Percentiles rank a stretch among this genome's conserved stretches.
Conservation (phyloP, 2,329 filamentous ascomycete genomes). For the Salinomyces thailandicus region DNA sequence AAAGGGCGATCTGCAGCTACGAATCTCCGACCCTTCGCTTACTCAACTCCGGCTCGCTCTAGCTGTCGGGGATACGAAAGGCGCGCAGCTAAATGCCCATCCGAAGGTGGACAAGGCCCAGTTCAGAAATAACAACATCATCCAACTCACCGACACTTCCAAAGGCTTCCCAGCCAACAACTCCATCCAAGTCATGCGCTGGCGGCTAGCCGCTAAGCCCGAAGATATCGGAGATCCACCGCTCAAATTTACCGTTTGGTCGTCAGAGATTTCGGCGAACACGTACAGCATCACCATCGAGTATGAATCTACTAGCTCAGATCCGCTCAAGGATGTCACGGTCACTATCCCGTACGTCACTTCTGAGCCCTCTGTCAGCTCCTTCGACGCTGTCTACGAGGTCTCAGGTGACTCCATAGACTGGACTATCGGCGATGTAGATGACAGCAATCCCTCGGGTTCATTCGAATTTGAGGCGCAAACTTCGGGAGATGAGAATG, state of each 20-base stretch:
- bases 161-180: conserved; percentile 94
- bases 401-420: conserved; percentile 86
- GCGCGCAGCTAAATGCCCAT: conserved; percentile 87
- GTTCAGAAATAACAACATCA: conserved; percentile 71
- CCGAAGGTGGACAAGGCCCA: conserved; percentile 87
- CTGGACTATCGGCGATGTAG: conserved; percentile 82
- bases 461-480: conserved; percentile 93
- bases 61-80: conserved; percentile 63
- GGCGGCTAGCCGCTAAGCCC: conserved; percentile 73
- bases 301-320: conserved; percentile 80
- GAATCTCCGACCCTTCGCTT: conserved; percentile 76
- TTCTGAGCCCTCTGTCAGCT: conserved; percentile 78
- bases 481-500: conserved; percentile 66
- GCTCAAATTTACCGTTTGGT: conserved; percentile 96
- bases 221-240: conserved; percentile 75
- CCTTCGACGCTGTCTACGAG: conserved; percentile 89
- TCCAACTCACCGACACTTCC: conserved; percentile 79
- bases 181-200: conserved; percentile 82
- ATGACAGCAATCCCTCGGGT: conserved; percentile 70
- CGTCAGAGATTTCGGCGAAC: conserved; percentile 71
- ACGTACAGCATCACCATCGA: conserved; percentile 88
- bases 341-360: conserved; percentile 80
- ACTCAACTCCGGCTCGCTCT: conserved; percentile 86
- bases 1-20: conserved; percentile 84
- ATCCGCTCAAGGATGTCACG: conserved; percentile 69